phyloP scores from a whole-genome alignment of 2,329 filamentous ascomycete genomes.

The Colletotrichum sp. region DNA sequence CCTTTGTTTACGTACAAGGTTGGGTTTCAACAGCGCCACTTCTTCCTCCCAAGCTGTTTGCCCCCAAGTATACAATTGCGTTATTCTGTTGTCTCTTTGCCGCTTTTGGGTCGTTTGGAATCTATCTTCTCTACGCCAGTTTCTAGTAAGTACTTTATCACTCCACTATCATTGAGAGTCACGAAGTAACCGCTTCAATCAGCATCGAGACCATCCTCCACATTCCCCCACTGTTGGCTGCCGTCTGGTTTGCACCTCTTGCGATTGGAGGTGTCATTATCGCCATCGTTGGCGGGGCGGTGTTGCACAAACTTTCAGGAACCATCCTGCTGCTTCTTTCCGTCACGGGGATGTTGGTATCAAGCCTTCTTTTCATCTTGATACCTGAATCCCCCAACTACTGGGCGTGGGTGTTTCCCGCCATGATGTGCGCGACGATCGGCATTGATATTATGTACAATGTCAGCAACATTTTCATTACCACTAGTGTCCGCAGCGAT shows the following conservation, averaged over 20 bases:
- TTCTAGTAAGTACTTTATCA: not conserved
- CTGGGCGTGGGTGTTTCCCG: constrained; percentile 77
- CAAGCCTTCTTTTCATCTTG: not conserved
- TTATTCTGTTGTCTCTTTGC: not conserved
- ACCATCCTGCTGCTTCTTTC: not conserved
- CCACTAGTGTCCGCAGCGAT: constrained; percentile 68
- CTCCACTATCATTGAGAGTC: not conserved
- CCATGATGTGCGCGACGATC: constrained; percentile 71
- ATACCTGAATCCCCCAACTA: constrained; percentile 56
- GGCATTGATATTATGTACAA: constrained; percentile 79
- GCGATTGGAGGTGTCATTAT: constrained; percentile 44
- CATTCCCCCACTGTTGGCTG: constrained; percentile 64
- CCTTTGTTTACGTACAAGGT: not conserved
- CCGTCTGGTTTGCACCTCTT: constrained; percentile 65
- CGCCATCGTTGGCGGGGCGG: not conserved
- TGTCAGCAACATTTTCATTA: constrained; percentile 78
- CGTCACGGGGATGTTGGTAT: not conserved
- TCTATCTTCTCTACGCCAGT: not conserved
- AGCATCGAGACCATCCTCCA: constrained; percentile 63
- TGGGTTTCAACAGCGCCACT: not conserved
- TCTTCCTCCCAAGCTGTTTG: not conserved
- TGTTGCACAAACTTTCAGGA: constrained; percentile 32
- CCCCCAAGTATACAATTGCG: not conserved
- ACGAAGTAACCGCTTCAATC: constrained; percentile 56
- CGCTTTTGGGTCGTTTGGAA: not conserved